Evolutionary conservation across 2,329 filamentous ascomycete species (phyloP), one percentile per base, ranked within the genome.

Genomic region (Madurella mycetomatis): DNA sequence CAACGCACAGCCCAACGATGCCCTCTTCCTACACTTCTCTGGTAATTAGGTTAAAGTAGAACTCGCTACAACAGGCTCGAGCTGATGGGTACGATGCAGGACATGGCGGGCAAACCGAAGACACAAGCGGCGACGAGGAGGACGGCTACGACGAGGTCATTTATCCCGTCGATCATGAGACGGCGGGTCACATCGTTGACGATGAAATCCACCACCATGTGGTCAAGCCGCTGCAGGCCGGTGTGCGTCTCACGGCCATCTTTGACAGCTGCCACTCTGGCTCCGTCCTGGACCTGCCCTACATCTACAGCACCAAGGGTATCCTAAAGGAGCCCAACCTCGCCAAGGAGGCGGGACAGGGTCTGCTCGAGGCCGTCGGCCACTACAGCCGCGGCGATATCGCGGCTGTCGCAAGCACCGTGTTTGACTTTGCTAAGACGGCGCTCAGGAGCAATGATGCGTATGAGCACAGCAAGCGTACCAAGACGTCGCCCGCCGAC

Each of bases 401-500:
- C 63, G 82, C 84, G 55, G 84, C 90, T 60, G 91, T 96, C 70
- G 84, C 90, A 31, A 86, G 81, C 55, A 87, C 86, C 44, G 82
- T 94, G n/a, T 84, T 92, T 69, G 84, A 84, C 44, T 82, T 97
- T 66, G 84, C 95, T 72, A 96, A 96, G 78, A 88, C 91, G 68
- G 91, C 90, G 16, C 87, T 89, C 18, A 82, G 76, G 56, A 92
- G 92, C 62, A 85, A 94, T 62, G 83, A 87, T 37, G 86, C 86
- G 16, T 86, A 91, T 71, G 81, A 95, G 73, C 85, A 84, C 69
- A 89, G 92, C 59, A 79, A 90, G 68, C 82, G 87, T 62, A 97
- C 92, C 41, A 95, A 95, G 76, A 97, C 94, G 15, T 94, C 88
- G 51, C 87, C 92, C 1, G 94, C 94, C 41, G 94, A 99, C 72